phyloP scores from a whole-genome alignment of 768 basidiomycete genomes.

The Amanita muscaria region DNA sequence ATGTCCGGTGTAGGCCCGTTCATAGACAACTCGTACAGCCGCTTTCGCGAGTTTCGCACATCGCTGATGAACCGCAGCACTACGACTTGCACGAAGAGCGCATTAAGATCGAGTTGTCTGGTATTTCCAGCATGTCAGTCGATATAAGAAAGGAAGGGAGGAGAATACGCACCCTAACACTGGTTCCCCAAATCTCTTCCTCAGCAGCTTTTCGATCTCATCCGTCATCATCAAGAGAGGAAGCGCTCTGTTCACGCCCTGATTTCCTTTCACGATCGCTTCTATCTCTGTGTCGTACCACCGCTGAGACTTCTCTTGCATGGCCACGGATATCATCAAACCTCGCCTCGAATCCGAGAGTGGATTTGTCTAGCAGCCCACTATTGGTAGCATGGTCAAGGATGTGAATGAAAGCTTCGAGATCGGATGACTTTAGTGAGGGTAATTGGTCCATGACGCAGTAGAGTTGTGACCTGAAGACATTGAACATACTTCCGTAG shows the following conservation, averaged over 20 bases:
- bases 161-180: slow-evolving; percentile 71
- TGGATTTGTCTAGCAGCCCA: too few relatives aligned
- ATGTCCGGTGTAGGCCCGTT: slow-evolving; percentile 83
- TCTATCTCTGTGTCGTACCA: slow-evolving; percentile 57
- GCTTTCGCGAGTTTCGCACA: slow-evolving; percentile 59
- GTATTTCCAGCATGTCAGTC: neutral
- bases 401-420: too few relatives aligned
- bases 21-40: slow-evolving; percentile 73
- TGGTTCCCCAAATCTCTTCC: slow-evolving; percentile 82
- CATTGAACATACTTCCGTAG: slow-evolving; percentile 73
- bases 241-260: slow-evolving; percentile 70
- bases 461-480: slow-evolving; percentile 78
- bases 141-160: too few relatives aligned
- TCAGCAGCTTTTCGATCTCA: slow-evolving; percentile 81
- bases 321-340: too few relatives aligned
- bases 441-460: too few relatives aligned
- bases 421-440: too few relatives aligned
- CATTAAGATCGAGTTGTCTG: slow-evolving; percentile 72
- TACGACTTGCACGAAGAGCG: slow-evolving; percentile 58
- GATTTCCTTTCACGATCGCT: slow-evolving; percentile 45
- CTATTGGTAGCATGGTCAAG: too few relatives aligned
- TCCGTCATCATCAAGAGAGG: slow-evolving; percentile 79
- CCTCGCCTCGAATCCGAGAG: too few relatives aligned
- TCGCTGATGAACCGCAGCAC: slow-evolving; percentile 63
- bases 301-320: slow-evolving; percentile 49